A percentile compares a stretch with the other conserved stretches of the same genome.
Evolutionary conservation across 1,284 basidiomycete genomes (phyloP).

Genomic region (Austropuccinia psidii): DNA sequence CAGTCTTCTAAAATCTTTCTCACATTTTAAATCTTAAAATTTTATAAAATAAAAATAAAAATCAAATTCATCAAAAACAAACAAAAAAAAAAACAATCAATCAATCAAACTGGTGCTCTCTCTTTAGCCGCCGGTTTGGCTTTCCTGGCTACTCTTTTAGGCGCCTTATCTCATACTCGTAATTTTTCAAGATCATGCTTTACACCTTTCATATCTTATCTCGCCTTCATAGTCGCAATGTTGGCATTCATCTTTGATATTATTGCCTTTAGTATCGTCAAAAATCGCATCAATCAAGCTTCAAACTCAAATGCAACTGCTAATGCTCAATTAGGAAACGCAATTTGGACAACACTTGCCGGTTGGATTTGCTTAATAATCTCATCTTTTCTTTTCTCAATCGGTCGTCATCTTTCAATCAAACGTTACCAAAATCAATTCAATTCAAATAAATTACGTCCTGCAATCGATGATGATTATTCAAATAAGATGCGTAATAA

Average conservation of each 20-base stretch:
- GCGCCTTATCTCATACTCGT: background rate
- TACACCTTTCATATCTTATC: background rate
- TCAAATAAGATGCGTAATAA: background rate
- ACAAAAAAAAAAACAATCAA: background rate
- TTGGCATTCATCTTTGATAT: conserved; percentile 26
- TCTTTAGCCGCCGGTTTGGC: conserved; percentile 18
- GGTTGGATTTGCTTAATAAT: background rate
- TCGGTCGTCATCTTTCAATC: background rate
- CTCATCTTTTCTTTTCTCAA: background rate
- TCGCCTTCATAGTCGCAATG: conserved; percentile 1
- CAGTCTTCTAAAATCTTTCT: background rate
- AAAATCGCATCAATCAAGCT: background rate
- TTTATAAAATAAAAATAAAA: background rate
- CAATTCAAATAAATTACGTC: background rate
- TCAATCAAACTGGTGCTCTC: background rate
- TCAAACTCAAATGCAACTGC: background rate
- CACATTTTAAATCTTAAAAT: background rate
- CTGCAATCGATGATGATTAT: background rate
- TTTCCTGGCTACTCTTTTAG: conserved; percentile 3
- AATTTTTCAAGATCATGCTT: conserved; percentile 1
- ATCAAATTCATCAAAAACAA: no score
- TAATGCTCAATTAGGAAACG: conserved; percentile 1
- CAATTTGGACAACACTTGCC: conserved; percentile 23
- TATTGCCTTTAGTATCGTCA: background rate
- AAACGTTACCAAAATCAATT: background rate